Evolutionary conservation across 108 stramenopile species (phyloP).

Genomic region (Pelagomonas calceolata): DNA sequence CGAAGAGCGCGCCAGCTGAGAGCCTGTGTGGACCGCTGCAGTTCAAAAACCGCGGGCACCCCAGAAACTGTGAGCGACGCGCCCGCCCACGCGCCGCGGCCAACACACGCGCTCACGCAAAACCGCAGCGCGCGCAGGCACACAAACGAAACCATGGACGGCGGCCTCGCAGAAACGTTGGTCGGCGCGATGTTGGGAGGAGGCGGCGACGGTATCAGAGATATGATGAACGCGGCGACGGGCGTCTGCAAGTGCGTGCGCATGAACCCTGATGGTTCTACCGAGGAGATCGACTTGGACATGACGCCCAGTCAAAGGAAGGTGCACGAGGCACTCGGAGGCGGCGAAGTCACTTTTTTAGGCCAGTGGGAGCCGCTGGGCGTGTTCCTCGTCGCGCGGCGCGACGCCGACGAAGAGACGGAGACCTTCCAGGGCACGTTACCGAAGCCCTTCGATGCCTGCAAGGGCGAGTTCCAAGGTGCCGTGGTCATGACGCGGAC

Average conservation of each 20-base stretch:
- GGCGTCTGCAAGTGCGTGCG: constrained; percentile 4
- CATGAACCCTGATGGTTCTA: not conserved
- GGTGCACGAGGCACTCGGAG: not conserved
- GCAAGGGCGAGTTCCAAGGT: not conserved
- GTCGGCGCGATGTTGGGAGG: no score
- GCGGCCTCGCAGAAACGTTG: no score
- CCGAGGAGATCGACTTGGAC: constrained; percentile 4
- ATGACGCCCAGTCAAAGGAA: constrained; percentile 8
- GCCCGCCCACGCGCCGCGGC: no score
- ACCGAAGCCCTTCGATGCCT: constrained; percentile 7
- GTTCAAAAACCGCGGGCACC: no score
- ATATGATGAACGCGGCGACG: not conserved
- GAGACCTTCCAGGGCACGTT: not conserved
- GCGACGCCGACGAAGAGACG: not conserved
- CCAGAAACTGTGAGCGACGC: no score
- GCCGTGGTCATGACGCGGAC: constrained; percentile 3
- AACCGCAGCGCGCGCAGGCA: no score
- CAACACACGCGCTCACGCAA: no score
- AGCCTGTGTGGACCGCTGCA: no score
- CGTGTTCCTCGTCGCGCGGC: constrained; percentile 2
- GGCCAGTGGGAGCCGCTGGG: constrained; percentile 9
- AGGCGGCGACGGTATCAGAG: not conserved
- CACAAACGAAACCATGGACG: no score
- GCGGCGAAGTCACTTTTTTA: constrained; percentile 14
- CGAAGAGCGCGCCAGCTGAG: no score